Evolutionary conservation across 1,284 basidiomycete genomes (phyloP), one percentile per base, ranked within the genome.

Genomic region (Mrakiaceae sp.): DNA sequence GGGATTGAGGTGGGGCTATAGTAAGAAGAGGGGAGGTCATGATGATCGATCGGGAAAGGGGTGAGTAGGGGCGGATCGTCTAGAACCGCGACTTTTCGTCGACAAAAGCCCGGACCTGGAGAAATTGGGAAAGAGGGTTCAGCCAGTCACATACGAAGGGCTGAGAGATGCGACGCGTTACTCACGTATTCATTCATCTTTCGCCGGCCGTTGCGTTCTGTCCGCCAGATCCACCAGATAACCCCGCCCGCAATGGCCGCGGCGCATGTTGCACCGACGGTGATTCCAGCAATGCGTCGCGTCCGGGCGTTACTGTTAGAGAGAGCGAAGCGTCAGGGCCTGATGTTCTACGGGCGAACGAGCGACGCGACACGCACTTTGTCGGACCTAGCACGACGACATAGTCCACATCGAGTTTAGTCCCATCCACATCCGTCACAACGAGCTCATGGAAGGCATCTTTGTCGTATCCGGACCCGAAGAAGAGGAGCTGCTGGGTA

Each of bases 221-320:
- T 60, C 16, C 64, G 55, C 64, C 64, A 66, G 60, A 66, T 66
- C 64, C 64, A 66, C n/a, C 62, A 66, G 55, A 66, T 56, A 57
- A 66, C 53, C n/a, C 43, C 64, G 62, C 47, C 1, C 3, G 5
- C 4, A 47, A 27, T 9, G 51, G 16, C n/a, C 27, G 47, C 3
- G 58, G 16, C 11, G 43, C 5, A 46, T 27, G 44, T 11, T 3
- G 64, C 60, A 12, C 64, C 64, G 4, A 66, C 64, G 40, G 60
- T 50, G 44, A 66, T 66, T 14, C 64, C 64, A 3, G 64, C 64
- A n/a, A 66, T 66, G 4, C 54, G 27, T 16, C 44, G 51, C 47
- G 55, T 52, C 12, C 60, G 59, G 5, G 27, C 57, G 5, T 47
- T 62, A 9, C 63, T 64, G 27, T 27, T 27, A n/a, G 16, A 52